These are phyloP conservation scores for Boletus putidus DNA, from an alignment of 1,284 basidiomycete genomes.

Conservation along the genomic window DNA sequence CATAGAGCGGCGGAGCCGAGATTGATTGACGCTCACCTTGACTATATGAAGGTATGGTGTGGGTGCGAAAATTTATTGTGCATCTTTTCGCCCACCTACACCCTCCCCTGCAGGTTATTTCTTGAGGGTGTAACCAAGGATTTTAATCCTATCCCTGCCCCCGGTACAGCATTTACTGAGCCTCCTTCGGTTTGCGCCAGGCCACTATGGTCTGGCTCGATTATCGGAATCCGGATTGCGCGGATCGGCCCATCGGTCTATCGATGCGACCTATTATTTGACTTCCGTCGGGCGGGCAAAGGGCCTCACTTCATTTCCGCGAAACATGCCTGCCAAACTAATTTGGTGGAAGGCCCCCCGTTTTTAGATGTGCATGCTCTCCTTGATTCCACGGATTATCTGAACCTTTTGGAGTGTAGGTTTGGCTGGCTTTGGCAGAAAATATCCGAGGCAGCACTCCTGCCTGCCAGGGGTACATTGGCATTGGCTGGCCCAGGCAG, in stretches of 20 bases:
- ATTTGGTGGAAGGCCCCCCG: too few relatives aligned
- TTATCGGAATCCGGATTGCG: neutral
- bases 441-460: neutral
- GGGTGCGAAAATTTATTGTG: neutral
- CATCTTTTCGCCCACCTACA: neutral
- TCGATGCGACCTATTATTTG: neutral
- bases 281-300: too few relatives aligned
- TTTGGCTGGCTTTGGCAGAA: too few relatives aligned
- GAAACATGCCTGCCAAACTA: too few relatives aligned
- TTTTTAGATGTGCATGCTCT: too few relatives aligned
- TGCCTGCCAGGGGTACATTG: neutral
- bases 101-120: neutral
- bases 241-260: too few relatives aligned
- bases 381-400: too few relatives aligned
- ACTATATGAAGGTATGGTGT: neutral
- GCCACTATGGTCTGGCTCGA: neutral
- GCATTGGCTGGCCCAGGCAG: neutral
- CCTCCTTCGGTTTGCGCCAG: neutral
- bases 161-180: neutral
- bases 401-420: too few relatives aligned
- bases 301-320: neutral
- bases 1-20: neutral
- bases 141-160: neutral
- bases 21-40: neutral
- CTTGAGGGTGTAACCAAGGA: neutral